These are phyloP conservation scores for Solanum pimpinellifolium DNA, from an alignment of 257 asterid genomes.

Conservation along the genomic window DNA sequence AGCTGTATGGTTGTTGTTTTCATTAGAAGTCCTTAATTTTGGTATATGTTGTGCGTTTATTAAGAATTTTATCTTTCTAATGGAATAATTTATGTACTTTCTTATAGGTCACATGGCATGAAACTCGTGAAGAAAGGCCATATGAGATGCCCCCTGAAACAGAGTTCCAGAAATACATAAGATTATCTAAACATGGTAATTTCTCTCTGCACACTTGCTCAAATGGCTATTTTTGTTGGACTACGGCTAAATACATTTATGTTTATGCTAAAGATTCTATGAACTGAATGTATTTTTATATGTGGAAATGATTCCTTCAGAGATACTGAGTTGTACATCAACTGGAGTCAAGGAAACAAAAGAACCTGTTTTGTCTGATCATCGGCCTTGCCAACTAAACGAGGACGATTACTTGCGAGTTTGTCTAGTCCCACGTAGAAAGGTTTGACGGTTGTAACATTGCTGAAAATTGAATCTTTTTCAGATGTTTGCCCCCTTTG, in stretches of 20 bases:
- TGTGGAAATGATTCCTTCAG: constrained; percentile 10
- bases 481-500: neutral
- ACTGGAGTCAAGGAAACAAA: constrained; percentile 3
- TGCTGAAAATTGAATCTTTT: neutral
- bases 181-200: constrained; percentile 40
- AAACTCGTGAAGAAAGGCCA: constrained; percentile 50
- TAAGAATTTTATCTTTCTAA: neutral
- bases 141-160: constrained; percentile 55
- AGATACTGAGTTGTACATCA: constrained; percentile 34
- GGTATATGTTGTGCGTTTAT: neutral
- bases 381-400: constrained; percentile 40
- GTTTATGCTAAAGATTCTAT: neutral
- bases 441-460: constrained; percentile 13
- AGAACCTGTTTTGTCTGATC: constrained; percentile 34
- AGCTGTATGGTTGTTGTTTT: constrained; percentile 17
- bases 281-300: neutral
- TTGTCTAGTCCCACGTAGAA: constrained; percentile 46
- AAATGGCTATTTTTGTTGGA: neutral
- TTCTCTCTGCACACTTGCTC: neutral
- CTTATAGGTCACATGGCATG: constrained; percentile 29
- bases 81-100: neutral
- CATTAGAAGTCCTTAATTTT: neutral
- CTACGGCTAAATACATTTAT: neutral
- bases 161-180: constrained; percentile 53
- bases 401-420: constrained; percentile 54